A percentile compares a stretch with the other conserved stretches of the same genome.
phyloP scores from a whole-genome alignment of 2,329 filamentous ascomycete genomes.

The Xylariaceae sp. region DNA sequence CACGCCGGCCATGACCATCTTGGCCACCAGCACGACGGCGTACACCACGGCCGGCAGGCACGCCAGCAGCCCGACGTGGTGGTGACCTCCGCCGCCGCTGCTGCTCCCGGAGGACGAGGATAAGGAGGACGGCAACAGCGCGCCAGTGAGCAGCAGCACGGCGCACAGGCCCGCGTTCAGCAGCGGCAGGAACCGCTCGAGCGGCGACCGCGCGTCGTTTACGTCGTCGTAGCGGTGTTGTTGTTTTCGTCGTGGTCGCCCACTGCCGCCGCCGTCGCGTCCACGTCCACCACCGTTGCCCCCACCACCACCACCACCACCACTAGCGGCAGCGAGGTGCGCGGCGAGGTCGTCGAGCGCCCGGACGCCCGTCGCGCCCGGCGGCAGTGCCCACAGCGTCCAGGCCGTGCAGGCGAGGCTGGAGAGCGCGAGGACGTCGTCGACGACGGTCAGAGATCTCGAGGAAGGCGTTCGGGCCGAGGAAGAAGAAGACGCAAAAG shows the following conservation, averaged over 20 bases:
- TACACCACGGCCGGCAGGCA: slow-evolving; percentile 55
- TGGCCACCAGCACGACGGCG: slow-evolving; percentile 50
- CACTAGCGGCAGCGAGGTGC: slow-evolving; percentile 20
- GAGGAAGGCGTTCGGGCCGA: neutral
- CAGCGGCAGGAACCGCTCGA: slow-evolving; percentile 51
- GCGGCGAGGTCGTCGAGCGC: slow-evolving; percentile 34
- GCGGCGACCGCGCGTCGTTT: slow-evolving; percentile 29
- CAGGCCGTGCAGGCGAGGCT: slow-evolving; percentile 57
- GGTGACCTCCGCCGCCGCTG: slow-evolving; percentile 19
- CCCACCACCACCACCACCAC: too few relatives aligned
- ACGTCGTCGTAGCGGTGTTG: neutral
- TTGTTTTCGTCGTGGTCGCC: too few relatives aligned
- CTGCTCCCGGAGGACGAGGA: slow-evolving; percentile 11
- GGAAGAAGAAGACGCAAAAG: neutral
- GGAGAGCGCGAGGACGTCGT: slow-evolving; percentile 51
- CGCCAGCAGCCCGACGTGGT: slow-evolving; percentile 38
- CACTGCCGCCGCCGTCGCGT: too few relatives aligned
- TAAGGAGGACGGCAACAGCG: slow-evolving; percentile 18
- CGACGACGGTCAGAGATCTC: slow-evolving; percentile 25
- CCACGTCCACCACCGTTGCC: too few relatives aligned
- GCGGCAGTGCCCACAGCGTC: slow-evolving; percentile 48
- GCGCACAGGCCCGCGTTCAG: slow-evolving; percentile 52
- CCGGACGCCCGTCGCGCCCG: slow-evolving; percentile 45
- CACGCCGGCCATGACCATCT: slow-evolving; percentile 59
- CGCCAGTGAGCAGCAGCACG: slow-evolving; percentile 41